These are phyloP conservation scores for Uncinocarpus reesii DNA, from an alignment of 2,329 filamentous ascomycete species.

Conservation along the genomic window DNA sequence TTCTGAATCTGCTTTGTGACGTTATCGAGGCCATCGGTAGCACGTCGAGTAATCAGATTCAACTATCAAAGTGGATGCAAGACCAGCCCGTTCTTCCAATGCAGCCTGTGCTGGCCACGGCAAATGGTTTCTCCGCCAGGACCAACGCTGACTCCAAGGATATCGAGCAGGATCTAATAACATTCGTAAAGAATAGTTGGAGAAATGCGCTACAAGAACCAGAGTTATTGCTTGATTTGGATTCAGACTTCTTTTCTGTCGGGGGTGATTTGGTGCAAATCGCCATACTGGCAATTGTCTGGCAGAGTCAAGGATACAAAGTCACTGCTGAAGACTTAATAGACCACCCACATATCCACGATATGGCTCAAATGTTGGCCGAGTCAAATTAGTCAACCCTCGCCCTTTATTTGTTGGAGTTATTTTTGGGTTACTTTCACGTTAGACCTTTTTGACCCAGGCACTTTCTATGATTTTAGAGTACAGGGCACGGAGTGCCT, in stretches of 20 bases:
- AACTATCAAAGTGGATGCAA: not conserved
- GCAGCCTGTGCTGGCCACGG: not conserved
- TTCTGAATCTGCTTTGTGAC: not conserved
- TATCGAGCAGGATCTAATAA: not conserved
- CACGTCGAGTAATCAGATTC: not conserved
- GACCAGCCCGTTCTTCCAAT: not conserved
- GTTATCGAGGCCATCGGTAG: not conserved
- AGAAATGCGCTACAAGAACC: not conserved
- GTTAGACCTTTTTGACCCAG: no score
- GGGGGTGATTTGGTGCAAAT: conserved; percentile 1
- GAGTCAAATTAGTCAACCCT: no score
- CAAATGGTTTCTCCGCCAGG: not conserved
- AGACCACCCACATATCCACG: not conserved
- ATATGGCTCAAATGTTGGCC: not conserved
- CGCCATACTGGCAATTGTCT: not conserved
- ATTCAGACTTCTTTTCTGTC: not conserved
- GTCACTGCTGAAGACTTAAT: not conserved
- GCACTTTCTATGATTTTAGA: no score
- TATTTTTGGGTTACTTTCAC: no score
- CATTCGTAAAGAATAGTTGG: not conserved
- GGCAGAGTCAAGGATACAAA: not conserved
- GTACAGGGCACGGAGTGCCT: no score
- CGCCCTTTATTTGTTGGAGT: no score
- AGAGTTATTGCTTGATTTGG: not conserved
- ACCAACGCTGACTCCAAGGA: not conserved